Base-by-base conservation (phyloP, 768 basidiomycete genomes). In the Psilocybe cubensis region DNA sequence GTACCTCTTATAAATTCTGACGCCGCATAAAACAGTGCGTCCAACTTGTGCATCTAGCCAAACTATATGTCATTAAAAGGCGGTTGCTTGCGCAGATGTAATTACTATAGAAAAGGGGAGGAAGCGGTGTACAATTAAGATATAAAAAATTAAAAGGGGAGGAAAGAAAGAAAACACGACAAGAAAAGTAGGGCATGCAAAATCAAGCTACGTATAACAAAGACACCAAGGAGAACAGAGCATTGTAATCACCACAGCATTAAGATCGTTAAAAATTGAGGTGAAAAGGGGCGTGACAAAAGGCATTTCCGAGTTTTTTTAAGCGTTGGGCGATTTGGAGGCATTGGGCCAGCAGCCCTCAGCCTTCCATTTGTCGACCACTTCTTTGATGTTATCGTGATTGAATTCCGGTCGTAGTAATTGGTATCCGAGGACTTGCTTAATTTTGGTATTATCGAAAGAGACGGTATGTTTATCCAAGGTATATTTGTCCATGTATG, bases 341-440 rank as follows among this genome's bases (percentile, higher is more conserved):
- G 76, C 67, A 50, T 69, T 75, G n/a, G 83, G 83, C 81, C 81
- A 84, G 54, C 66, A 73, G 23, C 86, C 84, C 63, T 94, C 92
- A 12, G 72, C 84, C 68, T 89, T 91, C 86, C 89, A 93, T 69
- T 89, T 88, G 64, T 89, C 87, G 29, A 94, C 82, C 27, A 91
- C 78, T 55, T 93, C 91, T 65, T 78, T 74, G 52, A 94, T 68
- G 6, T 81, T 75, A 17, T 84, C 85, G 44, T 81, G 82, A 63
- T 77, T 79, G 66, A 94, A 86, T 31, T 79, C 64, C 1, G 93
- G 91, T 29, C 75, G 75, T 61, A 79, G 82, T 46, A 92, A 74
- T 60, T 81, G 73, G 70, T 91, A 94, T 1, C 87, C 88, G 20
- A 89, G 62, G n/a, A 92, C 66, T 27, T 80, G 75, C 70, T 92